phyloP scores from a whole-genome alignment of 805 yeast species.

The Saturnispora dispora region DNA sequence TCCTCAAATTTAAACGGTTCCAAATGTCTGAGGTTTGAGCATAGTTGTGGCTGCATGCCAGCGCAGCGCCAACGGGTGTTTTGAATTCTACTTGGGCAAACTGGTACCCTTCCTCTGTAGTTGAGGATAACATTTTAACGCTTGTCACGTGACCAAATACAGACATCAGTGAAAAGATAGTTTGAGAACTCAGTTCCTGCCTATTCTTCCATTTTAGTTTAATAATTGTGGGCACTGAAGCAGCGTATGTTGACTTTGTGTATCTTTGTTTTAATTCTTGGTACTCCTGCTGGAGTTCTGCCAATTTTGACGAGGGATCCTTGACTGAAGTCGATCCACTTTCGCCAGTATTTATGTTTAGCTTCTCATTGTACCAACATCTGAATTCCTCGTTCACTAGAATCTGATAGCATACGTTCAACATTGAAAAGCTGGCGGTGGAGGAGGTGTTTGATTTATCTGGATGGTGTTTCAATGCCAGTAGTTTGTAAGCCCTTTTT shows the following conservation, averaged over 20 bases:
- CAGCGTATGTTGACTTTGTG: not conserved
- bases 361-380: constrained; percentile 12
- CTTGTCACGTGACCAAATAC: constrained; percentile 32
- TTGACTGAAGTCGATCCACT: not conserved
- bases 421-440: constrained; percentile 22
- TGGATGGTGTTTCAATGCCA: constrained; percentile 28
- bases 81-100: constrained; percentile 31
- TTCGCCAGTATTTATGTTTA: not conserved
- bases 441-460: constrained; percentile 28
- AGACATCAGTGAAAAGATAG: constrained; percentile 33
- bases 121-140: not conserved
- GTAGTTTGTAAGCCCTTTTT: constrained; percentile 24
- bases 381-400: constrained; percentile 8
- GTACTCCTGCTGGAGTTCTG: not conserved
- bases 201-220: constrained; percentile 38
- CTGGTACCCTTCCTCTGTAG: constrained; percentile 25
- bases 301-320: not conserved
- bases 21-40: constrained; percentile 33
- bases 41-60: constrained; percentile 36
- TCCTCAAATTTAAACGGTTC: constrained; percentile 37
- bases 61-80: constrained; percentile 21
- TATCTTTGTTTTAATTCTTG: not conserved
- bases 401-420: constrained; percentile 22
- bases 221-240: not conserved
- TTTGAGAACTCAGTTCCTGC: constrained; percentile 28